Evolutionary conservation across 352 stramenopile genomes (phyloP), one percentile per base, ranked within the genome.

Genomic region (Paralagenidium karlingii): DNA sequence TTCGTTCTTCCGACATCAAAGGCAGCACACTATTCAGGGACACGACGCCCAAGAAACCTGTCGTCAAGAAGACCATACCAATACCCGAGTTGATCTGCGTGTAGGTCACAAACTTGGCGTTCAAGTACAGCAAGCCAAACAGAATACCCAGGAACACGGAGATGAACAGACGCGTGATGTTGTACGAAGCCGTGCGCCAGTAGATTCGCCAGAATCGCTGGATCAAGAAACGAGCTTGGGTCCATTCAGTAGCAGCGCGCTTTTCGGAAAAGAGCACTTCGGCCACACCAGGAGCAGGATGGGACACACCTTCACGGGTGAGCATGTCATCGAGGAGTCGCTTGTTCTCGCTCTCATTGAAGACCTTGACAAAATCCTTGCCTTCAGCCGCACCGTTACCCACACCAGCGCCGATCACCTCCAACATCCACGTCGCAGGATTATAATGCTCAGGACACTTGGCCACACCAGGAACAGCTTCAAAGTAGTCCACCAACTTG

Each of bases 121-220:
- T 27, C 9, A 61, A 24, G 43, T 83, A 94, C 8, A 89, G 61
- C 3, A 84, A 27, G 16, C 66, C 77, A 30, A 93, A 76, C 21
- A 93, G 46, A 18, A 94, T 45, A 5, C 65, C 75, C 21, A 94
- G 65, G 0, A 80, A 22, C 11, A 44, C 24, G 29, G 60, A 86
- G 22, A 94, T 63, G 10, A 75, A 53, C 8, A 73, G 46, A 12
- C 85, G 63, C 10, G 73, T 68, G 8, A 86, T 38, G 46, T 86
- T 90, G 57, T 94, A 94, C 30, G 63, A 67, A 12, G 82, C 78
- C 16, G 67, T 77, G 39, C 68, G 68, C 68, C 70, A 85, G 49
- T 85, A 85, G 42, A 58, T 58, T n/a, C 47, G 51, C 27, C 66
- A 61, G 40, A 52, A 52, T 5, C 45, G 38, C 5, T 43, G 9